Base-by-base conservation (phyloP, 2,329 filamentous ascomycete genomes). In the Fusarium brachygibbosum region DNA sequence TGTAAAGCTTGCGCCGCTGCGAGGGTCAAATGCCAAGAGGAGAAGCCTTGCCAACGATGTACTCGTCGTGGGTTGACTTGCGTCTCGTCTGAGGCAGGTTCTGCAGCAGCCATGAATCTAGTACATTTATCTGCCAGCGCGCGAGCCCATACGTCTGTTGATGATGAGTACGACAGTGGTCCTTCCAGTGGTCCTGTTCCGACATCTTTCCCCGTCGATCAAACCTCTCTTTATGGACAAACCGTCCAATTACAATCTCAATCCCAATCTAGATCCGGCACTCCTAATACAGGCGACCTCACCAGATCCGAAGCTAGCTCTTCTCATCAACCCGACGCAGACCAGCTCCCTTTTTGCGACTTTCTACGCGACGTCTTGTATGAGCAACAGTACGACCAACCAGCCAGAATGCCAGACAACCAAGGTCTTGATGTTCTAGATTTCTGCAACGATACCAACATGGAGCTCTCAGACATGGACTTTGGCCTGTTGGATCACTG, bases 11-110 rank as follows among this genome's bases (percentile, higher is more conserved):
- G 85, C 66, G 85, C 85, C 5, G 74, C 80, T 19, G 85, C 85
- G 13, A 79, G 85, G 21, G 84, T 87, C 44, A 87, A 87, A 68
- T 87, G 85, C 63, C 84, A 86, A 63, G 85, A 87, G 58, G 73
- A 78, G 23, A 87, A 87, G 75, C 85, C 85, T 32, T 87, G 85
- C 71, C 81, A 81, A 19, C 81, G 85, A 31, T 87, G 85, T 66
- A 77, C 82, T 51, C 82, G 78, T 55, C 81, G 85, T 29, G 82
- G 82, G 42, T 66, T 87, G 53, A 74, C 69, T 16, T 87, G 85
- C 75, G 82, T 78, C 28, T 76, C 76, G 17, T 72, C 77, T 13
- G 79, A 80, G 52, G 72, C 78, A 16, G 78, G 78, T 13, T 80
- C 81, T 17, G 78, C 80, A 9, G 79, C 82, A 10, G 79, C 81